A percentile compares a stretch with the other conserved stretches of the same genome.
Conservation (phyloP, 176 grass and related monocot species). For the Rhynchospora breviuscula region DNA sequence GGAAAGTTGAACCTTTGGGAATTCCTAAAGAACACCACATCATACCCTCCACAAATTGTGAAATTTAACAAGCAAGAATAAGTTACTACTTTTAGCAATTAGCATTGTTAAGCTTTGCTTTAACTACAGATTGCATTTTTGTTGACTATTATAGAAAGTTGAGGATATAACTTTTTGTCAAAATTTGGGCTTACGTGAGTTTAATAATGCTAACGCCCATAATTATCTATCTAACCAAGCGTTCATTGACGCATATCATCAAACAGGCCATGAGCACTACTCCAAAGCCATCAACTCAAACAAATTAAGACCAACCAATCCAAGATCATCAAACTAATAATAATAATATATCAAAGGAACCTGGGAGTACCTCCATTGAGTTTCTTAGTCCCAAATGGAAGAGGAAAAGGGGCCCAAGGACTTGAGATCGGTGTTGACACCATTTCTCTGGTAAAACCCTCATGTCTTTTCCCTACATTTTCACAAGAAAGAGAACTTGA, state of each 20-base stretch:
- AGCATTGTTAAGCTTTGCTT: not conserved
- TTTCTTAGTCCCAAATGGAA: slow-evolving; percentile 67
- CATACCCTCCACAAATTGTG: not conserved
- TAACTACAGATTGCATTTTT: not conserved
- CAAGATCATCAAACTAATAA: not conserved
- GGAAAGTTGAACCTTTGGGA: not conserved
- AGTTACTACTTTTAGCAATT: not conserved
- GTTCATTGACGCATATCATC: slow-evolving; percentile 38
- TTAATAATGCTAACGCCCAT: not conserved
- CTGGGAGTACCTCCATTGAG: slow-evolving; percentile 59
- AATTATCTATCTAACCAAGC: not conserved
- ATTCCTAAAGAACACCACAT: not conserved
- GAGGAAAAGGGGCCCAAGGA: slow-evolving; percentile 53
- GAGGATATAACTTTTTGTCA: not conserved
- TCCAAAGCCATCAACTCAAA: not conserved
- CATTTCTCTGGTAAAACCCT: slow-evolving; percentile 56
- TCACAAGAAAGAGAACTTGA: too few relatives aligned
- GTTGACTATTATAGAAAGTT: not conserved
- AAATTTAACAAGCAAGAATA: not conserved
- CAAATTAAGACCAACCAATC: not conserved
- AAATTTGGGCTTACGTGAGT: not conserved
- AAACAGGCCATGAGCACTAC: slow-evolving; percentile 13
- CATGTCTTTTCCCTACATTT: too few relatives aligned
- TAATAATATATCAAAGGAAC: not conserved
- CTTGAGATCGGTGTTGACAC: slow-evolving; percentile 58